A percentile compares a stretch with the other conserved stretches of the same genome.
These are phyloP conservation scores for Aspergillus spinulosporus DNA, from an alignment of 2,329 filamentous ascomycete species.

Conservation along the genomic window DNA sequence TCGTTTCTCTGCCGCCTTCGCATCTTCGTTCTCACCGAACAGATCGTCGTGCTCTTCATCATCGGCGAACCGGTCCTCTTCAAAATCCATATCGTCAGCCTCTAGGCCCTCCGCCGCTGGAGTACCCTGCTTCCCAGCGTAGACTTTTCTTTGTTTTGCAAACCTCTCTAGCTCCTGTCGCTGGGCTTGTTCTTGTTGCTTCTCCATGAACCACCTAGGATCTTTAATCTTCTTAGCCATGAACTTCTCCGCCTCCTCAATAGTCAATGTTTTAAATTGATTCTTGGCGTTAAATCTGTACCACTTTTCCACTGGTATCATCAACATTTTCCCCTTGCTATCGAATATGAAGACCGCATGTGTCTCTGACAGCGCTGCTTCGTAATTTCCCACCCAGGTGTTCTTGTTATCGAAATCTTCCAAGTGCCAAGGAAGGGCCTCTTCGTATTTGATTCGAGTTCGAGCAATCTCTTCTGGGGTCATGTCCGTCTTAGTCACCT, in stretches of 20 bases:
- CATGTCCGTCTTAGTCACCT: constrained; percentile 79
- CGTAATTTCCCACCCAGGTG: constrained; percentile 88
- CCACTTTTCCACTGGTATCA: constrained; percentile 94
- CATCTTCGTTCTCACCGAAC: constrained; percentile 81
- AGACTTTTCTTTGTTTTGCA: constrained; percentile 48
- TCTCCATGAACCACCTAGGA: constrained; percentile 76
- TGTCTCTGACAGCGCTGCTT: constrained; percentile 78
- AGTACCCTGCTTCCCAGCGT: constrained; percentile 46
- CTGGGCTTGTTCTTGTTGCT: constrained; percentile 53
- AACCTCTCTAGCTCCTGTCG: constrained; percentile 62
- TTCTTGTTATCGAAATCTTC: constrained; percentile 97
- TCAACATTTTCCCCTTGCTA: constrained; percentile 68
- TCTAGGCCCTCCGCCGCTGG: constrained; percentile 55
- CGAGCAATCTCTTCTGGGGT: constrained; percentile 69
- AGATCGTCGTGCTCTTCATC: constrained; percentile 77
- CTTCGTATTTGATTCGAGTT: constrained; percentile 75
- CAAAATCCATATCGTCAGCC: constrained; percentile 66
- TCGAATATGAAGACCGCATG: constrained; percentile 79
- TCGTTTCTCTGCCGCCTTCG: constrained; percentile 68
- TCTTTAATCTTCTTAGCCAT: constrained; percentile 77
- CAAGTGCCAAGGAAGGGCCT: constrained; percentile 92
- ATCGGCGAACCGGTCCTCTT: constrained; percentile 77
- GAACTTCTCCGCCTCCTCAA: constrained; percentile 80
- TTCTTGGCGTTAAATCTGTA: constrained; percentile 63
- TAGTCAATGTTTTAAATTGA: constrained; percentile 72